Conservation (phyloP, 2,329 filamentous ascomycete species). For the Colletotrichum graminicola region DNA sequence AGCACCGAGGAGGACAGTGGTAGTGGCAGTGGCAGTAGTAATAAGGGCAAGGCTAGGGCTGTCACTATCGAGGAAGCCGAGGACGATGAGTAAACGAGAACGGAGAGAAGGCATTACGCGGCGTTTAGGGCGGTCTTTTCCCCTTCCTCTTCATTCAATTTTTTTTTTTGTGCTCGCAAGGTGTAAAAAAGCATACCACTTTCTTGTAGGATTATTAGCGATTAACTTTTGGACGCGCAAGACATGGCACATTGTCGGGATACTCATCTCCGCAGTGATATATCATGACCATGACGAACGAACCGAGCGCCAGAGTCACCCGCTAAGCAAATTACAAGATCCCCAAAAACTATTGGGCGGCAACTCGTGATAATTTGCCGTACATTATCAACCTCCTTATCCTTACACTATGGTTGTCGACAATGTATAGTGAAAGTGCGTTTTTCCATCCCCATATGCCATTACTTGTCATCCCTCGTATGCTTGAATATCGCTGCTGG, state of each 20-base stretch:
- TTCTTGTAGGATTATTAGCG: slow-evolving; percentile 37
- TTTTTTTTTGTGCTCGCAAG: slow-evolving; percentile 12
- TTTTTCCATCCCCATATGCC: neutral
- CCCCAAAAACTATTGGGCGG: neutral
- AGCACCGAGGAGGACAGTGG: slow-evolving; percentile 3
- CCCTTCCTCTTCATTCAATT: neutral
- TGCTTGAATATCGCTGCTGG: slow-evolving; percentile 25
- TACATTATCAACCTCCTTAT: neutral
- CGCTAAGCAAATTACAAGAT: neutral
- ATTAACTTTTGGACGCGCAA: slow-evolving; percentile 11
- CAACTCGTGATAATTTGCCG: neutral
- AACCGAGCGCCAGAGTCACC: neutral
- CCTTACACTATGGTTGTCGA: neutral
- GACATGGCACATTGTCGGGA: neutral
- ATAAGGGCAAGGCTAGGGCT: slow-evolving; percentile 60
- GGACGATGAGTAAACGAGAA: slow-evolving; percentile 51
- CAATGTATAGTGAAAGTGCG: slow-evolving; percentile 20
- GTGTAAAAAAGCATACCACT: slow-evolving; percentile 41
- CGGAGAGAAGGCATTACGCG: slow-evolving; percentile 24
- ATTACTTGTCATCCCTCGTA: slow-evolving; percentile 3
- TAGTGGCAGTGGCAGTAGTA: slow-evolving; percentile 26
- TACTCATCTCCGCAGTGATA: neutral
- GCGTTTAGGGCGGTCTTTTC: slow-evolving; percentile 24
- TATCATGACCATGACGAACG: neutral
- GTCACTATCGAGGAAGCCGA: slow-evolving; percentile 61